These are phyloP conservation scores for Tetraselmis chui DNA, from an alignment of 139 green algal genomes.

Conservation along the genomic window DNA sequence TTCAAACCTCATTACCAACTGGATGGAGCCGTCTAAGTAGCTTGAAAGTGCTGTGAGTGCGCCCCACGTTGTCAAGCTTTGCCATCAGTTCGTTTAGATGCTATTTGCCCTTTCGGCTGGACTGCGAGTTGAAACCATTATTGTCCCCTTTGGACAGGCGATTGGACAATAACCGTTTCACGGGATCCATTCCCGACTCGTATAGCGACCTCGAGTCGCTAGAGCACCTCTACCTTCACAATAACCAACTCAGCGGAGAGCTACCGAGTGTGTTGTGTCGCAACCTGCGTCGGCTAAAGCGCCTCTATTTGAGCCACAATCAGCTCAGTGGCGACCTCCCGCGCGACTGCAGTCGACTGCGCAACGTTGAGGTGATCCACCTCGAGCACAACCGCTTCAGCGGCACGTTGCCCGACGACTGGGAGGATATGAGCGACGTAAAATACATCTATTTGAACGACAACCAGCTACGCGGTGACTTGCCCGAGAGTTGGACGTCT, in stretches of 20 bases:
- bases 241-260: neutral
- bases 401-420: neutral
- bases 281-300: neutral
- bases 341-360: neutral
- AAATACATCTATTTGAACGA: neutral
- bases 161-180: neutral
- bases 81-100: neutral
- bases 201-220: neutral
- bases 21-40: neutral
- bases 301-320: neutral
- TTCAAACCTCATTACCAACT: neutral
- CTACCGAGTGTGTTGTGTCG: neutral
- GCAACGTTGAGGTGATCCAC: neutral
- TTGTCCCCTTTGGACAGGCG: neutral
- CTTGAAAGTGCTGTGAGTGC: neutral
- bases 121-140: neutral
- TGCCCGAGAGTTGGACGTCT: neutral
- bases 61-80: neutral
- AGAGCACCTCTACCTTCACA: neutral
- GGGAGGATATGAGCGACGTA: neutral
- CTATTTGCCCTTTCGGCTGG: neutral
- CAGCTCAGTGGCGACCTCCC: neutral
- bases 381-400: neutral
- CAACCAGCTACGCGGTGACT: neutral
- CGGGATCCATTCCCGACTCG: neutral